Conservation (phyloP, 1,139 yeast genomes). For the Zygotorulaspora mrakii region DNA sequence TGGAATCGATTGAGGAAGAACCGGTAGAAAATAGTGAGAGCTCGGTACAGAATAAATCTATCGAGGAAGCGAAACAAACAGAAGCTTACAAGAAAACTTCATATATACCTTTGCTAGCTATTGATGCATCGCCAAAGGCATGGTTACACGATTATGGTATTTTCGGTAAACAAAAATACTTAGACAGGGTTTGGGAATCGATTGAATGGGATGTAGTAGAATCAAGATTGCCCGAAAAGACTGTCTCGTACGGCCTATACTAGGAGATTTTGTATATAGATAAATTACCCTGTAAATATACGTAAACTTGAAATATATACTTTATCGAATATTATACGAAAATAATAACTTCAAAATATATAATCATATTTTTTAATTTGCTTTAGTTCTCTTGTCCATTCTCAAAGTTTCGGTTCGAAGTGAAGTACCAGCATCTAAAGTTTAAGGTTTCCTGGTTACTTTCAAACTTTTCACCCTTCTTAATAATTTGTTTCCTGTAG, state of each 20-base stretch:
- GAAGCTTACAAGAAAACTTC: conserved; percentile 22
- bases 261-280: neutral
- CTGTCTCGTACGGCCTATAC: conserved; percentile 14
- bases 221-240: conserved; percentile 51
- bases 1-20: conserved; percentile 9
- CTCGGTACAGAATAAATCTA: conserved; percentile 11
- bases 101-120: conserved; percentile 60
- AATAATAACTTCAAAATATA: no score
- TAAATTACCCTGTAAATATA: conserved; percentile 11
- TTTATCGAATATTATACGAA: conserved; percentile 9
- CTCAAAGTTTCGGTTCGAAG: neutral
- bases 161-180: conserved; percentile 62
- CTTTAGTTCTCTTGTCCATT: no score
- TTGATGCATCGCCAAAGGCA: conserved; percentile 67
- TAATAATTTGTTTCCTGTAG: conserved; percentile 51
- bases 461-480: conserved; percentile 86
- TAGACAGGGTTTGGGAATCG: conserved; percentile 67
- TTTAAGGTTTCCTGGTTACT: conserved; percentile 47
- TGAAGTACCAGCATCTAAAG: neutral
- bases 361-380: conserved; percentile 9
- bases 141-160: conserved; percentile 73
- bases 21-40: conserved; percentile 6
- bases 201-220: conserved; percentile 67
- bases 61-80: conserved; percentile 26
- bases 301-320: conserved; percentile 5